Percentiles rank a stretch among this genome's conserved stretches.
phyloP scores from a whole-genome alignment of 257 asterid genomes.

The Nicotiana undulata region DNA sequence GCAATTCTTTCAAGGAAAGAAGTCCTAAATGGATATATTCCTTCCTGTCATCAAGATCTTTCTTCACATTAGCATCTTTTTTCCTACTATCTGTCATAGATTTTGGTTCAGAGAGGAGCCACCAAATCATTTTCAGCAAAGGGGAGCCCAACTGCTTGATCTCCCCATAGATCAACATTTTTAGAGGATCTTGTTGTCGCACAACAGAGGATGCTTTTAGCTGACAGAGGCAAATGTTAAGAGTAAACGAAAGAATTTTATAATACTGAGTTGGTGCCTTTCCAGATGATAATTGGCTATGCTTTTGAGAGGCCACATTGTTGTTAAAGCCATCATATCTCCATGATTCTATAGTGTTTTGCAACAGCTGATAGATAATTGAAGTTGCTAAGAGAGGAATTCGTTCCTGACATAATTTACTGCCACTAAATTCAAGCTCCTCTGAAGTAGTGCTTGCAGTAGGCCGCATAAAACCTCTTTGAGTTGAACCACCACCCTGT shows the following conservation, averaged over 20 bases:
- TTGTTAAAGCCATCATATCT: conserved; percentile 25
- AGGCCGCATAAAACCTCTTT: conserved; percentile 31
- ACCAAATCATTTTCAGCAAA: conserved; percentile 47
- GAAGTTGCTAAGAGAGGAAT: conserved; percentile 69
- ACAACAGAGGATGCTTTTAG: conserved; percentile 34
- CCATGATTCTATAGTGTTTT: conserved; percentile 31
- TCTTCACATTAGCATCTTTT: conserved; percentile 47
- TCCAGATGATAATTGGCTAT: conserved; percentile 45
- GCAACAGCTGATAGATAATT: conserved; percentile 44
- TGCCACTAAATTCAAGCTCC: conserved; percentile 28
- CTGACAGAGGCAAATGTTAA: conserved; percentile 47
- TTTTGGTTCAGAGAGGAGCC: conserved; percentile 34
- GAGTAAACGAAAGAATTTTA: conserved; percentile 28
- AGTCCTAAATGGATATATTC: conserved; percentile 50
- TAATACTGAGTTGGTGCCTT: conserved; percentile 27
- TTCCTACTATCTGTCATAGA: conserved; percentile 28
- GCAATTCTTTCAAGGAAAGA: conserved; percentile 60
- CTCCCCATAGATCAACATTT: conserved; percentile 53
- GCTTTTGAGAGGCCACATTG: conserved; percentile 39
- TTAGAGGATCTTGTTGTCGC: conserved; percentile 57
- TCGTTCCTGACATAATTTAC: conserved; percentile 44
- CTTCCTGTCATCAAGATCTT: conserved; percentile 46
- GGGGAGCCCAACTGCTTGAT: conserved; percentile 67
- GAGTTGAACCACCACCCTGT: conserved; percentile 28
- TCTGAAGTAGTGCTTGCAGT: conserved; percentile 37